Percentiles rank a stretch among this genome's conserved stretches.
phyloP scores from a whole-genome alignment of 164 flowering plant genomes.

The Vitis rotundifolia region DNA sequence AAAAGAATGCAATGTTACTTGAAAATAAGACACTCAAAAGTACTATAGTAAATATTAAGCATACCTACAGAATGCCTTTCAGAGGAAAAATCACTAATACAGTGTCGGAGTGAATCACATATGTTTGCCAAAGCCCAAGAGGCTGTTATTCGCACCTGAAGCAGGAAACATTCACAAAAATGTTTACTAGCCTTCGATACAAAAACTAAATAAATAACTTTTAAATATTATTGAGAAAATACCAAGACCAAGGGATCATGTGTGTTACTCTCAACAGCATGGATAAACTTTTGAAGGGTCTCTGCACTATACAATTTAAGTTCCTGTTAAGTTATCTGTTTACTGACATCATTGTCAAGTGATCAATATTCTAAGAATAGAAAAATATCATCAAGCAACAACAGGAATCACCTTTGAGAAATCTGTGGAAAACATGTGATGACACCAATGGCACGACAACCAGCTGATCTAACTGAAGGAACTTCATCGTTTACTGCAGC shows the following conservation, averaged over 20 bases:
- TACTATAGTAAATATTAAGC: background rate
- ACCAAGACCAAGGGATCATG: slow-evolving; percentile 64
- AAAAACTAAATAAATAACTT: background rate
- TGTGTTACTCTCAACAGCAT: slow-evolving; percentile 61
- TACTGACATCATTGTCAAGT: background rate
- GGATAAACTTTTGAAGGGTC: slow-evolving; percentile 59
- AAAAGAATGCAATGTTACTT: background rate
- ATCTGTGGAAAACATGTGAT: slow-evolving; percentile 75
- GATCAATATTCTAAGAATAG: background rate
- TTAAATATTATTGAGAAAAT: slow-evolving; percentile 8
- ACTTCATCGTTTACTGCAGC: slow-evolving; percentile 65
- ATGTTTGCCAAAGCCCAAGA: slow-evolving; percentile 97
- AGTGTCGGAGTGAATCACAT: slow-evolving; percentile 72
- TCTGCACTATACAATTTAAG: slow-evolving; percentile 52
- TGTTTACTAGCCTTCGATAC: background rate
- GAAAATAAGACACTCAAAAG: background rate
- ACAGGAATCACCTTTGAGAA: slow-evolving; percentile 51
- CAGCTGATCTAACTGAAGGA: slow-evolving; percentile 88
- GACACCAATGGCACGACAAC: slow-evolving; percentile 95
- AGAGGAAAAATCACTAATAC: slow-evolving; percentile 24
- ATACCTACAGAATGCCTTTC: slow-evolving; percentile 31
- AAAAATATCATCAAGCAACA: background rate
- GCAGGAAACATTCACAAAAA: slow-evolving; percentile 7
- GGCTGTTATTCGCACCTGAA: slow-evolving; percentile 84
- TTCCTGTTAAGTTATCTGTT: slow-evolving; percentile 7